Percentiles rank a stretch among this genome's conserved stretches.
Evolutionary conservation across 768 basidiomycete genomes (phyloP).

Genomic region (Hysterangium stoloniferum): DNA sequence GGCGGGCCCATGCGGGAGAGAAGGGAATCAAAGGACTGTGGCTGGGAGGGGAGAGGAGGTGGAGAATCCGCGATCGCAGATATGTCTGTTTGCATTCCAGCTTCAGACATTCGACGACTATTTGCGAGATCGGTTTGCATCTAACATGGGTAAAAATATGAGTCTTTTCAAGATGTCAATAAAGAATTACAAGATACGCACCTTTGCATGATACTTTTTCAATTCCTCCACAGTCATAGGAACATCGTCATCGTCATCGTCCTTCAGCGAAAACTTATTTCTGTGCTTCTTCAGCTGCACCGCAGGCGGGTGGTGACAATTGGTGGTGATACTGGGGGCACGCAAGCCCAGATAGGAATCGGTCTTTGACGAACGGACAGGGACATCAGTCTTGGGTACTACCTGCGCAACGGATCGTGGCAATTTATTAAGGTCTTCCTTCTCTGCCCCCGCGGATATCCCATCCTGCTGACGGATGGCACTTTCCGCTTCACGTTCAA

Average conservation of each 20-base stretch:
- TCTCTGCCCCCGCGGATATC: neutral
- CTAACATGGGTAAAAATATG: constrained; percentile 1
- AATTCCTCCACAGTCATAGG: constrained; percentile 2
- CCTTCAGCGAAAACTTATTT: constrained; percentile 9
- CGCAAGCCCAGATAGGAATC: constrained; percentile 4
- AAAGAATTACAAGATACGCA: neutral
- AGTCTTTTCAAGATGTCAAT: neutral
- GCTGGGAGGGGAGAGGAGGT: neutral
- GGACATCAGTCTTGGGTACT: neutral
- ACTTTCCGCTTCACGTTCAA: neutral
- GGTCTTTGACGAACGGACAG: neutral
- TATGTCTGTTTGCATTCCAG: constrained; percentile 8
- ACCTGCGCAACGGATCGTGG: too few species aligned
- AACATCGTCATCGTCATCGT: neutral
- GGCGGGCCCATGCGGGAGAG: neutral
- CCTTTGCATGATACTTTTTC: constrained; percentile 1
- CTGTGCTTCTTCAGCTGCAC: constrained; percentile 4
- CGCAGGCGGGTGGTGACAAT: constrained; percentile 2
- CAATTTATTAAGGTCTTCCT: neutral
- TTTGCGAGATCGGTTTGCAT: neutral
- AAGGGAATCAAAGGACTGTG: neutral
- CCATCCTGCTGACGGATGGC: too few species aligned
- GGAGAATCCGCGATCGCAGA: neutral
- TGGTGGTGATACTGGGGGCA: constrained; percentile 2
- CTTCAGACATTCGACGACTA: constrained; percentile 7